These are phyloP conservation scores for Inonotus obliquus DNA, from an alignment of 1,284 basidiomycete genomes.

Conservation along the genomic window DNA sequence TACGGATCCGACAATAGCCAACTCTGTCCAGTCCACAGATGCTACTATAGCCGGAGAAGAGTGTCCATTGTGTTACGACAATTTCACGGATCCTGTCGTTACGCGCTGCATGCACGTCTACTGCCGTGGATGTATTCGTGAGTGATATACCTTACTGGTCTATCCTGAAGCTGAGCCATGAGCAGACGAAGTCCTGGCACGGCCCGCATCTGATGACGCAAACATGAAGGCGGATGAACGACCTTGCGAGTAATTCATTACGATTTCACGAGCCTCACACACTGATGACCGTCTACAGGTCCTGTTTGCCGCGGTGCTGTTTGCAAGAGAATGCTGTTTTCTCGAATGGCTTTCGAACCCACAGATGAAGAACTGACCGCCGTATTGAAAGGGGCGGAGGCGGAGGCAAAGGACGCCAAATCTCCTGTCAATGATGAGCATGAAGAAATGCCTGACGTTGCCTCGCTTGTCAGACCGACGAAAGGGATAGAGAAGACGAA, in stretches of 20 bases:
- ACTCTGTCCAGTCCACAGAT: conserved; percentile 36
- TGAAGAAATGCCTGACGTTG: conserved; percentile 14
- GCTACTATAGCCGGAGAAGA: conserved; percentile 45
- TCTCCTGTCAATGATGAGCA: conserved; percentile 14
- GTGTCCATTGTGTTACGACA: conserved; percentile 51
- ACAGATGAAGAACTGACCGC: conserved; percentile 38
- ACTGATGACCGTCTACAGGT: conserved; percentile 28
- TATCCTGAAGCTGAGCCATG: conserved; percentile 20
- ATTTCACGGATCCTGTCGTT: conserved; percentile 40
- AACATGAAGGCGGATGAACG: conserved; percentile 36
- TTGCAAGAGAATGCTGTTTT: conserved; percentile 39
- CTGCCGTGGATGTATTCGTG: conserved; percentile 48
- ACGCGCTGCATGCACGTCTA: conserved; percentile 48
- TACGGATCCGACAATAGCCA: not conserved
- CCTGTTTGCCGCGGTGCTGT: conserved; percentile 47
- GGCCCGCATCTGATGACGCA: conserved; percentile 26
- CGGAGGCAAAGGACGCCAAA: conserved; percentile 13
- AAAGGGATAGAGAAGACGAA: conserved; percentile 24
- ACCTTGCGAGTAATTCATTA: conserved; percentile 34
- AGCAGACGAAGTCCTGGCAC: conserved; percentile 30
- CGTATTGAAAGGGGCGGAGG: not conserved
- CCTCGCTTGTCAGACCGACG: not conserved
- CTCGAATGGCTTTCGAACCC: conserved; percentile 45
- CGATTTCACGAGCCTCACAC: conserved; percentile 1
- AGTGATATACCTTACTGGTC: conserved; percentile 29